Percentiles rank a stretch among this genome's conserved stretches.
Conservation (phyloP, 2,329 filamentous ascomycete genomes). For the Chrysosphaeria jannelii region DNA sequence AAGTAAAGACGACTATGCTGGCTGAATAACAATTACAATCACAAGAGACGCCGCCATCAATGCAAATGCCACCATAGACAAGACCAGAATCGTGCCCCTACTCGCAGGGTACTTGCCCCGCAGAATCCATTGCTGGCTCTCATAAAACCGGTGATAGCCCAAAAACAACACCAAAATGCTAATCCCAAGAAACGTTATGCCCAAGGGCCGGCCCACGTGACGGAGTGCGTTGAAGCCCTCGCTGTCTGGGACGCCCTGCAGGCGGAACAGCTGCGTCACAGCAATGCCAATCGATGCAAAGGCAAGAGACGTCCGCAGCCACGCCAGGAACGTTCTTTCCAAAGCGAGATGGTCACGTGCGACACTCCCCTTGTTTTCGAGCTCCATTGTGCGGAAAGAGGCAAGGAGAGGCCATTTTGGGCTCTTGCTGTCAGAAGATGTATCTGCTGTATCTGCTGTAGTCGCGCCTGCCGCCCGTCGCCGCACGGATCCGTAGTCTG, state of each 20-base stretch:
- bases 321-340: slow-evolving; percentile 61
- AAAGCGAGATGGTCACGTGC: slow-evolving; percentile 57
- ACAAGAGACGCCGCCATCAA: slow-evolving; percentile 29
- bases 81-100: slow-evolving; percentile 40
- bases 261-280: slow-evolving; percentile 57
- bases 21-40: slow-evolving; percentile 25
- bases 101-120: slow-evolving; percentile 54
- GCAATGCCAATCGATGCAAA: slow-evolving; percentile 64
- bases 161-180: slow-evolving; percentile 45
- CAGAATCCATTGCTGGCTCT: slow-evolving; percentile 53
- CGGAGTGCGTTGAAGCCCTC: slow-evolving; percentile 15
- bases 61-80: slow-evolving; percentile 31
- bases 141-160: slow-evolving; percentile 52
- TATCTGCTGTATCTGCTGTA: too few relatives aligned
- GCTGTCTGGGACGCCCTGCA: slow-evolving; percentile 28
- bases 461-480: too few relatives aligned
- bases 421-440: too few relatives aligned
- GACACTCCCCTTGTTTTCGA: slow-evolving; percentile 67
- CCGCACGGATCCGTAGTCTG: too few relatives aligned
- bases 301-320: slow-evolving; percentile 53
- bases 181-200: slow-evolving; percentile 46
- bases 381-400: too few relatives aligned
- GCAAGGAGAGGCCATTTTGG: too few relatives aligned
- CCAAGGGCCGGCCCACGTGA: slow-evolving; percentile 41
- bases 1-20: too few relatives aligned